Evolutionary conservation across 257 asterid genomes (phyloP), one percentile per base, ranked within the genome.

Genomic region (Fraxinus cuspidata): DNA sequence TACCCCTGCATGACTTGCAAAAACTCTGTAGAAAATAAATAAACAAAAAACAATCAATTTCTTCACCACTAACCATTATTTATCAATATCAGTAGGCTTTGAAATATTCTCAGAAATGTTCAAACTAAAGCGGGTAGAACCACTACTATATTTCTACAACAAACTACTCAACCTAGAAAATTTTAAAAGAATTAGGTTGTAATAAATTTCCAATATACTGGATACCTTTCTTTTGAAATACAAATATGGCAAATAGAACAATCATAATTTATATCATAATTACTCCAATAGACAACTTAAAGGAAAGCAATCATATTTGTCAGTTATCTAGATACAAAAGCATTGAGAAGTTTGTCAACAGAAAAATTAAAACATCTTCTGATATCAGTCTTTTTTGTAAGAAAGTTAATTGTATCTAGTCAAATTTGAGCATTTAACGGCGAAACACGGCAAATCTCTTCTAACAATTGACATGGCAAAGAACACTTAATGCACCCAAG

Each of bases 1-100:
- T 88, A 65, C 98, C 98, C 85, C 78, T 88, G 92, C 97, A 94
- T 79, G 98, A 78, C 88, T 87, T 91, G 94, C 98, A 94, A 79
- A 86, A 82, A 79, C 82, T 89, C 98, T 94, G 87, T 78, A 73
- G 79, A 73, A 81, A 83, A 69, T 42, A 78, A 42, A 47, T 44
- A 34, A 71, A 76, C 1, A 44, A 38, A 77, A 77, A 37, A 16
- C n/a, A 9, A 34, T n/a, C 40, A 34, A 66, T 79, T 71, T 7
- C 9, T 53, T 47, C 42, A 40, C 64, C 64, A 31, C 38, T 35
- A 18, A 66, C 64, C 72, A 78, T 31, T 31, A 38, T 49, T 29
- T 25, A 47, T 23, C 56, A 34, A 70, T 37, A 68, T 60, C 66
- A 76, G 18, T 32, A 12, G 49, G 51, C 71, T 56, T 66, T 34